Evolutionary conservation across 2,329 filamentous ascomycete species (phyloP).

Genomic region (Hirsutella rhossiliensis): DNA sequence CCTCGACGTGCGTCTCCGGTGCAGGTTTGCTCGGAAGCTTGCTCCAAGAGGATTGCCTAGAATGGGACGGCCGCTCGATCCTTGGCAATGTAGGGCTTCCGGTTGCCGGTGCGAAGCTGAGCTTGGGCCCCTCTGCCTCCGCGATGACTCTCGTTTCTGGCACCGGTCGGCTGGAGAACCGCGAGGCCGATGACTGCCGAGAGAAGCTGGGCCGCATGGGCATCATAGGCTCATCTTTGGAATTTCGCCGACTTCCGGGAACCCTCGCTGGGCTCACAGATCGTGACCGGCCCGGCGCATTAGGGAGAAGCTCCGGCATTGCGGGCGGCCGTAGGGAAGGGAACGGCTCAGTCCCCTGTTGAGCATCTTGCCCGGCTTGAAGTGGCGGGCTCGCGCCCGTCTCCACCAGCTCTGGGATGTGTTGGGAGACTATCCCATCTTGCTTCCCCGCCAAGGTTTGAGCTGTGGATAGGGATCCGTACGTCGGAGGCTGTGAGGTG

Average conservation of each 20-base stretch:
- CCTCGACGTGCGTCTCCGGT: conserved; percentile 46
- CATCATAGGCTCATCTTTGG: conserved; percentile 6
- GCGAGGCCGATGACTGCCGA: conserved; percentile 39
- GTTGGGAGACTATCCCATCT: conserved; percentile 3
- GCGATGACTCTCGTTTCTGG: conserved; percentile 56
- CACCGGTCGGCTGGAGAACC: conserved; percentile 62
- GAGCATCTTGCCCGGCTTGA: background rate
- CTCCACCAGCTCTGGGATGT: conserved; percentile 4
- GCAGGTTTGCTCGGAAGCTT: conserved; percentile 52
- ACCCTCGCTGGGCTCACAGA: conserved; percentile 13
- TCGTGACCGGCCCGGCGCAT: conserved; percentile 8
- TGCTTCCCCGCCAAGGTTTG: conserved; percentile 5
- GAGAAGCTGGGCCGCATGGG: conserved; percentile 33
- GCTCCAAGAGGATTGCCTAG: conserved; percentile 34
- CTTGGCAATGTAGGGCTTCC: conserved; percentile 12
- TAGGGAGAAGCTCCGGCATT: conserved; percentile 1
- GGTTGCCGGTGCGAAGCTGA: conserved; percentile 51
- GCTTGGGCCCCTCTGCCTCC: conserved; percentile 46
- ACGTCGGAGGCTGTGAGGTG: conserved; percentile 9
- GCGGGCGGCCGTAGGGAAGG: conserved; percentile 9
- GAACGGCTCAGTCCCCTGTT: conserved; percentile 8
- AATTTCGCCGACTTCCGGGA: conserved; percentile 4
- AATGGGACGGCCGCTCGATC: conserved; percentile 23
- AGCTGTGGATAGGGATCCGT: conserved; percentile 20
- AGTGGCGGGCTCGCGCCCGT: background rate